These are phyloP conservation scores for Chalciporus piperatus DNA, from an alignment of 768 basidiomycete species.

Conservation along the genomic window DNA sequence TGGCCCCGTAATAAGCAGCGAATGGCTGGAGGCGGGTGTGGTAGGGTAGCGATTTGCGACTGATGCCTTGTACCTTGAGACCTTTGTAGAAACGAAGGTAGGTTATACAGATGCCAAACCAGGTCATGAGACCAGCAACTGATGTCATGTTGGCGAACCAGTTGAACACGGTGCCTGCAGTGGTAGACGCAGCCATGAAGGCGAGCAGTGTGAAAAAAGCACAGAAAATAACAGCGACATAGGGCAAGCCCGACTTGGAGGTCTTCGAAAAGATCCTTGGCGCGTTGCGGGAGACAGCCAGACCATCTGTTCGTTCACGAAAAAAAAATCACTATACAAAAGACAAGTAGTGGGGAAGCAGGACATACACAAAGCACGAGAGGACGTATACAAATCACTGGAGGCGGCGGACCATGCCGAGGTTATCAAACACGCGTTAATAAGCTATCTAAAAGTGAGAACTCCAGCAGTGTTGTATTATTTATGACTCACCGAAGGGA, in stretches of 20 bases:
- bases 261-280: slow-evolving; percentile 76
- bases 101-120: slow-evolving; percentile 75
- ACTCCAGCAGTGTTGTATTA: not conserved
- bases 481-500: slow-evolving; percentile 63
- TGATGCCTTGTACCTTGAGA: slow-evolving; percentile 73
- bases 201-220: slow-evolving; percentile 67
- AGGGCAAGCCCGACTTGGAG: slow-evolving; percentile 72
- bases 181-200: slow-evolving; percentile 71
- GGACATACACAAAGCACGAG: slow-evolving; percentile 75
- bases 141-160: slow-evolving; percentile 83
- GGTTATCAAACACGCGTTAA: slow-evolving; percentile 80
- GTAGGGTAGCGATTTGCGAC: slow-evolving; percentile 72
- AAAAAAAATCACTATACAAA: not conserved
- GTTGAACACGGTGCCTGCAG: slow-evolving; percentile 70
- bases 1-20: slow-evolving; percentile 55
- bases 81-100: slow-evolving; percentile 87
- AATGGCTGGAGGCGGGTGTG: slow-evolving; percentile 64
- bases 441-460: slow-evolving; percentile 45
- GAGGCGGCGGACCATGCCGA: slow-evolving; percentile 93
- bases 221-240: slow-evolving; percentile 66
- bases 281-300: slow-evolving; percentile 78
- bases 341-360: not conserved
- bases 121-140: slow-evolving; percentile 68
- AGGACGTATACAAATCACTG: slow-evolving; percentile 86
- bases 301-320: slow-evolving; percentile 53